Evolutionary conservation across 345 rosid genomes (phyloP).

Genomic region (Aquilaria sinensis): DNA sequence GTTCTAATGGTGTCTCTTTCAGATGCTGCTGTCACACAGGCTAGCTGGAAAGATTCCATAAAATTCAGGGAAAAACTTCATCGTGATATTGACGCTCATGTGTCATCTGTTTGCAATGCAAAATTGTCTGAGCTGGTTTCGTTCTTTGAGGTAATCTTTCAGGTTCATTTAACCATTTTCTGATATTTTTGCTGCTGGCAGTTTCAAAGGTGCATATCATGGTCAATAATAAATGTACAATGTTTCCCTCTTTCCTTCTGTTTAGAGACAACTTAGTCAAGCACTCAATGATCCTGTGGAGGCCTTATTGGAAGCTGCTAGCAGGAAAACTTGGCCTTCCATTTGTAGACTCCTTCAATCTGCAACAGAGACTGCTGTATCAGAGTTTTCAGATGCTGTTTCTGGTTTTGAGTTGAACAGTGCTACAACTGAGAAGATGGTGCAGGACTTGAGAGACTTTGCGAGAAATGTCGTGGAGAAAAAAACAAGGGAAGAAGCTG

Average conservation of each 20-base stretch:
- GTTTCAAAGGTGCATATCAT: background rate
- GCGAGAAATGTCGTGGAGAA: slow-evolving; percentile 57
- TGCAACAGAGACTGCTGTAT: slow-evolving; percentile 48
- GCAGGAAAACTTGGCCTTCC: slow-evolving; percentile 56
- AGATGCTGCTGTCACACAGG: slow-evolving; percentile 58
- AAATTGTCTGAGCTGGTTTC: slow-evolving; percentile 48
- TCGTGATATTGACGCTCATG: slow-evolving; percentile 49
- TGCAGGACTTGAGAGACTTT: slow-evolving; percentile 41
- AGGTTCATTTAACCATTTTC: background rate
- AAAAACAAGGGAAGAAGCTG: slow-evolving; percentile 72
- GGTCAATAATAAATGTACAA: slow-evolving; percentile 4
- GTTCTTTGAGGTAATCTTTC: slow-evolving; percentile 44
- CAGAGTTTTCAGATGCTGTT: slow-evolving; percentile 36
- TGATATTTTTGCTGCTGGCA: background rate
- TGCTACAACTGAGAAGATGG: slow-evolving; percentile 29
- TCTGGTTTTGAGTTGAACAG: slow-evolving; percentile 58
- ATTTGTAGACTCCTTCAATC: slow-evolving; percentile 57
- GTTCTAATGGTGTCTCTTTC: slow-evolving; percentile 9
- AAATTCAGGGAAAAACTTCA: slow-evolving; percentile 53
- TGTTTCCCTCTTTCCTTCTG: slow-evolving; percentile 12
- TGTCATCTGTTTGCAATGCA: slow-evolving; percentile 35
- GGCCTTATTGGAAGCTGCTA: slow-evolving; percentile 55
- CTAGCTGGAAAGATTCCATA: slow-evolving; percentile 52
- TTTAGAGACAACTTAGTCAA: slow-evolving; percentile 50
- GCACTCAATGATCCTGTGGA: slow-evolving; percentile 46